phyloP scores from a whole-genome alignment of 2,329 filamentous ascomycete genomes.

The Venturia aucupariae region DNA sequence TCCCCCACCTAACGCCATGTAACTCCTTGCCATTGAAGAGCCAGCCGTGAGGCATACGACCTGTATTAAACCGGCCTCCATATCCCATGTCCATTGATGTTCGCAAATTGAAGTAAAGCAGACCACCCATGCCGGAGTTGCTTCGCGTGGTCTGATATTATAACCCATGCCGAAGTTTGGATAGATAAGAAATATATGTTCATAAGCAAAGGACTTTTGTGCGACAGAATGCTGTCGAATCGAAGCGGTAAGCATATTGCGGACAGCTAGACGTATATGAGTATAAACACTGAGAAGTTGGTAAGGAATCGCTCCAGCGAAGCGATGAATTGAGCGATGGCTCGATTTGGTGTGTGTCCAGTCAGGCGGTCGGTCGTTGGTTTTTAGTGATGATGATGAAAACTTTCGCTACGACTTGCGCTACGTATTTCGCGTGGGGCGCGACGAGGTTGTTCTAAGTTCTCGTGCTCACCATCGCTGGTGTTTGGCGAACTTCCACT shows the following conservation, averaged over 20 bases:
- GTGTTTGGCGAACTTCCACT: slow-evolving; percentile 7
- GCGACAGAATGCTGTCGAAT: neutral
- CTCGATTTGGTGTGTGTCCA: neutral
- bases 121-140: neutral
- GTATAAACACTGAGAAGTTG: neutral
- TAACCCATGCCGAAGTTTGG: neutral
- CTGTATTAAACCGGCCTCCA: neutral
- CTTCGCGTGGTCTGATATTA: neutral
- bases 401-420: neutral
- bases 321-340: neutral
- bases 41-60: slow-evolving; percentile 2
- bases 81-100: neutral
- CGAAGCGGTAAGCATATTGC: neutral
- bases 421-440: neutral
- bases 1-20: neutral
- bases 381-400: neutral
- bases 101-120: neutral
- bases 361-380: neutral
- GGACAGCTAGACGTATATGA: neutral
- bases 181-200: neutral
- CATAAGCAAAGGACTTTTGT: neutral
- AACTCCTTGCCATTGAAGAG: neutral
- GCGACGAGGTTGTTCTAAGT: neutral
- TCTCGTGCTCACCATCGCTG: slow-evolving; percentile 10
- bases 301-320: neutral